Evolutionary conservation across 768 basidiomycete species (phyloP).

Genomic region (Mycena amicta): DNA sequence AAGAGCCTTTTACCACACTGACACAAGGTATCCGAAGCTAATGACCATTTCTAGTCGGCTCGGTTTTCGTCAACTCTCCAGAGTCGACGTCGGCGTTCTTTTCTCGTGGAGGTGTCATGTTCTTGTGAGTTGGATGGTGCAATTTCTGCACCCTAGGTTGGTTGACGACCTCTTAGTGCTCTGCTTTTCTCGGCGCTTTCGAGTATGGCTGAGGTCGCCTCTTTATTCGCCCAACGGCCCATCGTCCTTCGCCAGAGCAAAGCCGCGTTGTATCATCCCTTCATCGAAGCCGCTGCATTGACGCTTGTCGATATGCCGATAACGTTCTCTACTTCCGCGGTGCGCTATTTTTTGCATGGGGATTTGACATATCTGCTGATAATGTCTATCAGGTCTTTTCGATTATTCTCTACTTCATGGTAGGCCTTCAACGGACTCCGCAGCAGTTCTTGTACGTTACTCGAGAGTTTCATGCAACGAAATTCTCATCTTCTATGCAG

Average conservation of each 20-base stretch:
- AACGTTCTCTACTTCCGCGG: conserved; percentile 25
- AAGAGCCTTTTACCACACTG: not conserved
- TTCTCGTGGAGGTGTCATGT: conserved; percentile 77
- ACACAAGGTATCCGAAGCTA: conserved; percentile 12
- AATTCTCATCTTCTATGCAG: conserved; percentile 27
- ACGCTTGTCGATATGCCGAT: conserved; percentile 51
- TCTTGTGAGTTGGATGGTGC: conserved; percentile 56
- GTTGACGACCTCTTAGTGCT: conserved; percentile 37
- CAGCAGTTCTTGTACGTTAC: conserved; percentile 55
- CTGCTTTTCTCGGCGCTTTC: conserved; percentile 61
- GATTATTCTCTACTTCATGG: conserved; percentile 52
- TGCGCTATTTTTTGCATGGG: not conserved
- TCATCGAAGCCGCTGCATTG: conserved; percentile 46
- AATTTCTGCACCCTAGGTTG: conserved; percentile 5
- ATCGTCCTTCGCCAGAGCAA: conserved; percentile 46
- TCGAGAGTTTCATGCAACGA: not conserved
- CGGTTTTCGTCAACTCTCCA: conserved; percentile 61
- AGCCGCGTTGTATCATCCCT: conserved; percentile 53
- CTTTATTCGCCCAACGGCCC: conserved; percentile 47
- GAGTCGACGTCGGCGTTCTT: conserved; percentile 64
- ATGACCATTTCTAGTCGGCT: conserved; percentile 49
- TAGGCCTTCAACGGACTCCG: conserved; percentile 46
- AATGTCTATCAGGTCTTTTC: conserved; percentile 34
- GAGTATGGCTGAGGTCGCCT: conserved; percentile 65
- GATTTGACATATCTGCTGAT: conserved; percentile 1